Percentiles rank a stretch among this genome's conserved stretches.
These are phyloP conservation scores for Aspergillus baeticus DNA, from an alignment of 495 filamentous ascomycete species.

Conservation along the genomic window DNA sequence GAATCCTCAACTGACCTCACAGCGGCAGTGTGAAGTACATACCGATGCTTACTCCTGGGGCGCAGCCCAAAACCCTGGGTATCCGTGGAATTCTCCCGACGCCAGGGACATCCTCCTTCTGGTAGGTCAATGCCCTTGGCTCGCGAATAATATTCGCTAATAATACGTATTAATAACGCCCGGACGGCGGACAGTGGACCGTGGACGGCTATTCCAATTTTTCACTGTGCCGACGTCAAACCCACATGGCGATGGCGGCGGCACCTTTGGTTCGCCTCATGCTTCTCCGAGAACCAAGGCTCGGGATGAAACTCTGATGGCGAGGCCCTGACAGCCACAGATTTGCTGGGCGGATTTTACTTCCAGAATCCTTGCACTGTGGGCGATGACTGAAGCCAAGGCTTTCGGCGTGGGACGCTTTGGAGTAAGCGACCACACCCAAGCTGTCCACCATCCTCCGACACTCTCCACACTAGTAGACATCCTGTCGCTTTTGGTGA, in stretches of 20 bases:
- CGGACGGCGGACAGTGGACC: neutral
- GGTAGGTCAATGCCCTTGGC: neutral
- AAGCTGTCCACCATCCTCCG: neutral
- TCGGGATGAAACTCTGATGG: neutral
- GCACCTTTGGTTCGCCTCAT: constrained; percentile 5
- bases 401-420: neutral
- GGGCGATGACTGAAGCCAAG: constrained; percentile 6
- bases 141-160: neutral
- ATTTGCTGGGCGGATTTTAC: neutral
- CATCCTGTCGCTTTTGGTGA: neutral
- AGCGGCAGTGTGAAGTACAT: neutral
- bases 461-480: no score
- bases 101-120: neutral
- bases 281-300: constrained; percentile 1
- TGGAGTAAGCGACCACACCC: neutral
- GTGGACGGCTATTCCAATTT: neutral
- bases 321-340: constrained; percentile 4
- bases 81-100: neutral
- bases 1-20: constrained; percentile 3
- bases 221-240: constrained; percentile 22
- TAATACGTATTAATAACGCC: neutral
- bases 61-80: neutral
- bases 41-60: neutral
- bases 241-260: constrained; percentile 21
- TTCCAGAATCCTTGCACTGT: constrained; percentile 1